Evolutionary conservation across 805 yeast species (phyloP), one percentile per base, ranked within the genome.

Genomic region (Huiozyma naganishii): DNA sequence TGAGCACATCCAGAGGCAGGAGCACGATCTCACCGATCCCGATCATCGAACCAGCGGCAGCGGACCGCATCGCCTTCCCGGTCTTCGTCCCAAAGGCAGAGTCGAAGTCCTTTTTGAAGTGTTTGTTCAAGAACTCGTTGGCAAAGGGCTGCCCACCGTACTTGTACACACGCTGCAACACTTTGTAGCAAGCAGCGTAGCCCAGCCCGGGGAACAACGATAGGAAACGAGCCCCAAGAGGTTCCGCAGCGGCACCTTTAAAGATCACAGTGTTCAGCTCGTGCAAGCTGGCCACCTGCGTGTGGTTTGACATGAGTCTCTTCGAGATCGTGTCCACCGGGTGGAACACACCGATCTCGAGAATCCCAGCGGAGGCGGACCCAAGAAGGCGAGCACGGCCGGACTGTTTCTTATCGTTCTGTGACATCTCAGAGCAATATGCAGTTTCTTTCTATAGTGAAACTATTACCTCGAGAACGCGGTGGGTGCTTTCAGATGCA

Each of bases 81-180:
- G 92, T 90, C 68, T 92, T 90, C 48, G 83, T 74, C 50, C 97
- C 98, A 57, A 92, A 92, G 36, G 73, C 68, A 47, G 70, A 66
- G 53, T 90, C 95, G 63, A 79, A 92, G 44, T 72, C 62, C 38
- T 73, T 68, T 59, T 75, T 78, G 71, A 77, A 85, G 70, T 86
- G 83, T 52, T 73, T 72, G 56, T 83, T 76, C 62, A 92, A 73
- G 61, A 80, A 86, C 68, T 92, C 99, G 62, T 92, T 92, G 51
- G 90, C 99, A 61, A 87, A 89, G 40, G 99, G 98, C 71, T 92
- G 99, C 41, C 99, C 99, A 61, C 98, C 97, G 65, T 92, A 92
- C 69, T 92, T 92, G 77, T 92, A 92, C 44, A 92, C 97, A 71
- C 99, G 80, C 70, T 92, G 99, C 54, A 90, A 71, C 54, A 92